Conservation (phyloP, 176 grass and related monocot genomes). For the Bromus sterilis region DNA sequence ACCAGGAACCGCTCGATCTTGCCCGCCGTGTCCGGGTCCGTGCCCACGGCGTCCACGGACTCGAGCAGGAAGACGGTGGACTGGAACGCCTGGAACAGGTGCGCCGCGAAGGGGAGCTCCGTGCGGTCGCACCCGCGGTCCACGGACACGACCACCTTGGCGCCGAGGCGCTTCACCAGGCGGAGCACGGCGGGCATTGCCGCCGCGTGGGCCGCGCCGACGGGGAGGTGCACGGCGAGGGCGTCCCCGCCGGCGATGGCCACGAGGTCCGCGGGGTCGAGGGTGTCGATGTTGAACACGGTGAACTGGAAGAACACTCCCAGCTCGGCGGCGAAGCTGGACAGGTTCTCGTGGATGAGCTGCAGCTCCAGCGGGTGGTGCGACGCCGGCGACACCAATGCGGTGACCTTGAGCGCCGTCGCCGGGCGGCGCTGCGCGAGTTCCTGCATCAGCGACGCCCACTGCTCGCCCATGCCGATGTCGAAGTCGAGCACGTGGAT, state of each 20-base stretch:
- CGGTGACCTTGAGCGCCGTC: conserved; percentile 55
- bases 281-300: conserved; percentile 52
- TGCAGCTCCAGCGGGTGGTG: conserved; percentile 74
- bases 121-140: conserved; percentile 72
- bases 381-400: conserved; percentile 59
- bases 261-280: conserved; percentile 46
- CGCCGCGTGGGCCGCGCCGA: conserved; percentile 34
- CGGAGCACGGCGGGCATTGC: conserved; percentile 57
- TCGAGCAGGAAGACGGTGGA: conserved; percentile 65
- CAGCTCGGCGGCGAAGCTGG: conserved; percentile 60
- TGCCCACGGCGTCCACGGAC: conserved; percentile 60
- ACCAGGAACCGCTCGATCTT: conserved; percentile 74
- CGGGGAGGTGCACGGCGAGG: conserved; percentile 71
- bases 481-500: conserved; percentile 90
- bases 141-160: conserved; percentile 68
- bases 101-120: conserved; percentile 57
- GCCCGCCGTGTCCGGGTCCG: conserved; percentile 35
- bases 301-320: conserved; percentile 64
- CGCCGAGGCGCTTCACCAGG: conserved; percentile 60
- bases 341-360: conserved; percentile 70
- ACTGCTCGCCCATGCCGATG: conserved; percentile 87
- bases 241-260: conserved; percentile 32
- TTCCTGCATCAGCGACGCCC: conserved; percentile 94
- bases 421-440: conserved; percentile 56
- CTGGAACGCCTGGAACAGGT: conserved; percentile 73